Conservation (phyloP, 1,284 basidiomycete species). For the Pseudomicrostroma phylloplanum region DNA sequence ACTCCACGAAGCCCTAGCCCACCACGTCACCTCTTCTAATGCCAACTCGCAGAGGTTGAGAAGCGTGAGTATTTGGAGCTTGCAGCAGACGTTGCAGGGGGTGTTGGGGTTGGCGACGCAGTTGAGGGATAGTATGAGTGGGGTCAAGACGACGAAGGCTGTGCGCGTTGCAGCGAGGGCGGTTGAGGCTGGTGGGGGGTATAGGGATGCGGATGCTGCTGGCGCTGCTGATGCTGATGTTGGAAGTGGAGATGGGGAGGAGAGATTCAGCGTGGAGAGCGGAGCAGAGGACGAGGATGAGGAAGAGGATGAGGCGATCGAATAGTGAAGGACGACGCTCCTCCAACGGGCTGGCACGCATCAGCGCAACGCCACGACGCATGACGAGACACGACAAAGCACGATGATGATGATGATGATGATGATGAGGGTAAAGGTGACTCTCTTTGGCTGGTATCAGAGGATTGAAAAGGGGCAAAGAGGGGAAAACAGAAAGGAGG, state of each 20-base stretch:
- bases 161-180: neutral
- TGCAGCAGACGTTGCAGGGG: constrained; percentile 30
- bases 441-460: constrained; percentile 25
- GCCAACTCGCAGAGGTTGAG: constrained; percentile 37
- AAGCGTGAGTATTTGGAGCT: constrained; percentile 44
- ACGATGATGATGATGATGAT: constrained; percentile 20
- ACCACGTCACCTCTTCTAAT: constrained; percentile 44
- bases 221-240: neutral
- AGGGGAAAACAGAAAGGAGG: neutral
- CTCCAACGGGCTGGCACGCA: neutral
- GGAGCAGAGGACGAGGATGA: neutral
- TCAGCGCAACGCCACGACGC: too few relatives aligned
- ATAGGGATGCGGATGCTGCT: neutral
- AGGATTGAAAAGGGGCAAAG: neutral
- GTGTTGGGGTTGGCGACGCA: constrained; percentile 20
- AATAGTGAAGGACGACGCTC: too few relatives aligned
- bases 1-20: constrained; percentile 48
- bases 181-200: neutral
- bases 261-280: neutral
- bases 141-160: constrained; percentile 15
- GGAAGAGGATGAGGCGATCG: too few relatives aligned
- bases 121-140: constrained; percentile 17
- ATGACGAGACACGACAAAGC: too few relatives aligned
- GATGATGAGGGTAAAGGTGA: constrained; percentile 34
- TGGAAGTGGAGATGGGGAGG: neutral